A percentile compares a stretch with the other conserved stretches of the same genome.
Conservation (phyloP, 2,329 filamentous ascomycete species). For the Fusarium siculi region DNA sequence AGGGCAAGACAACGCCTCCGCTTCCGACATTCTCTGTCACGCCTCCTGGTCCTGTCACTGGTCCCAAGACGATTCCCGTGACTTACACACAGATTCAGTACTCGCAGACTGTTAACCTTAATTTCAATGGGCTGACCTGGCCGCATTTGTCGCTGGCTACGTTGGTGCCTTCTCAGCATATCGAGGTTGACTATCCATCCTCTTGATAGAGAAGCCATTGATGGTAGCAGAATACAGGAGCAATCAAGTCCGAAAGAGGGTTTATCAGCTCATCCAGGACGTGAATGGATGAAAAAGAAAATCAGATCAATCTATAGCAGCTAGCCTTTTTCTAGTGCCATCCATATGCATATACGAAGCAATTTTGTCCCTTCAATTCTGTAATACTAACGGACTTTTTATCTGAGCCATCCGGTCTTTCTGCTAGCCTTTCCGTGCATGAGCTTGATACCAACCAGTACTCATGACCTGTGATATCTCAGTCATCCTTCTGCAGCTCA, state of each 20-base stretch:
- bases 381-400: rapidly evolving
- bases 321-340: background rate
- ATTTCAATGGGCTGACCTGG: constrained; percentile 1
- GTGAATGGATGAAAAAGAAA: rapidly evolving
- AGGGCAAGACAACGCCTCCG: background rate
- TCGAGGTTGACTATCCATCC: background rate
- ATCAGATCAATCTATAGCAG: no score
- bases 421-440: background rate
- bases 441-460: rapidly evolving
- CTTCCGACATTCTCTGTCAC: constrained; percentile 4
- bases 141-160: constrained; percentile 11
- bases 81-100: constrained; percentile 17
- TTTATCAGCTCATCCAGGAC: rapidly evolving
- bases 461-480: background rate
- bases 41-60: background rate
- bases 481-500: background rate
- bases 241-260: rapidly evolving
- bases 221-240: background rate
- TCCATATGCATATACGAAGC: background rate
- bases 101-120: background rate
- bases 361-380: rapidly evolving
- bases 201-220: background rate
- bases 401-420: rapidly evolving
- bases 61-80: background rate
- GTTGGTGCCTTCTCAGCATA: background rate